Base-by-base conservation (phyloP, 371 early-diverging fungal species). In the Smittium culicis region DNA sequence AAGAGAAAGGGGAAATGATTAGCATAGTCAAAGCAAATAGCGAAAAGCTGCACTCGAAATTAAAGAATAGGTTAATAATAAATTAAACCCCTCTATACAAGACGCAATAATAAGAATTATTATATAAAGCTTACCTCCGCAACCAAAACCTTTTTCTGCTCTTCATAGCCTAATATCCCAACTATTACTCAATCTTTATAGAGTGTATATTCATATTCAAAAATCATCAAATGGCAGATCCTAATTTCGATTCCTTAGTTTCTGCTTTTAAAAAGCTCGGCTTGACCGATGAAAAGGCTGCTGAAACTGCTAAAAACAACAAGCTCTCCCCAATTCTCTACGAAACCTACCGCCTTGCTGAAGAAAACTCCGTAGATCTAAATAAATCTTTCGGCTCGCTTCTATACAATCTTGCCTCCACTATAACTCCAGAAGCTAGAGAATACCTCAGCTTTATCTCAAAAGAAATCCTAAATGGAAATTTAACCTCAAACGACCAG, bases 301-400 rank as follows among this genome's bases (percentile, higher is more conserved):
- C 89, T 76, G 96, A 96, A 72, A 93, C 95, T 0, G 91, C 88
- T 55, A 87, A 85, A 69, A 96, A 97, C 81, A 93, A 93, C 76
- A 96, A 95, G 76, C 77, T 96, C 11, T 87, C 91, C 5, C 87
- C 91, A 1, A 80, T 81, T 24, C 82, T 97, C 34, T 85, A 84
- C 67, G 74, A 57, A 28, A 69, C 74, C 30, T 59, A 67, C 32
- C 78, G 80, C 30, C 8, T 29, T 2, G 62, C 62, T 5, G 5
- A 62, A 31, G 20, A 5, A 31, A 31, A 34, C 5, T 32, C 34
- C 2, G 85, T 86, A 61, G 71, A 79, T 64, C 80, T 88, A 62
- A 88, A 89, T 8, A 89, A 91, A 74, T 71, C 83, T 1, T 69
- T 73, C 14, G 95, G 95, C 63, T 83, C 87, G 60, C 79, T 93